Evolutionary conservation across 2,329 filamentous ascomycete genomes (phyloP), one percentile per base, ranked within the genome.

Genomic region (Aschersonia sp.): DNA sequence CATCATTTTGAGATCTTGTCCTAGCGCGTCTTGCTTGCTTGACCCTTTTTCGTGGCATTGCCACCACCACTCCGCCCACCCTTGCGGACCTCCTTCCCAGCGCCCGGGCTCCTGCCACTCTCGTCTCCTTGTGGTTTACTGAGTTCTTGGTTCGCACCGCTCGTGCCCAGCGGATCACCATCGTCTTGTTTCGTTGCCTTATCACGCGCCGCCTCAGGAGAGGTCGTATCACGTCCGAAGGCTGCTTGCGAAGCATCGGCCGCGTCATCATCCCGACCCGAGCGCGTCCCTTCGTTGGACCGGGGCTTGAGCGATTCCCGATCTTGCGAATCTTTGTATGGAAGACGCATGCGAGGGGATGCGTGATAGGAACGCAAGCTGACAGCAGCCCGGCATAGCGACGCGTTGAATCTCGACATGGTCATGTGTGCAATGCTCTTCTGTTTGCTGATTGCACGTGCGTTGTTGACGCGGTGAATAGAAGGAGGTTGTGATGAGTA

Each of bases 151-250:
- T 51, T 50, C 20, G 50, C 50, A 30, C 48, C 48, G 28, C 50
- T 50, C 4, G 20, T 35, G 12, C 20, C 45, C 10, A 48, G 46
- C 3, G 40, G 44, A 40, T 50, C 58, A 9, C 47, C 48, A 35
- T 55, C 54, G 30, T 46, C 47, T 2, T 20, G 20, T 20, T 20
- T 20, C 20, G 20, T 20, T 20, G 20, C 20, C 20, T 20, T 20
- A 20, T 20, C 20, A 20, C 20, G 20, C 20, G 47, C 40, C 50
- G 70, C 69, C 31, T 88, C 81, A 0, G 87, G 87, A 28, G 72
- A 67, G 30, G 84, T 89, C 60, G 77, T 77, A 48, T 71, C 64
- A 0, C 80, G 78, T 59, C 87, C 74, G 63, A 85, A 94, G 1
- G 88, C 82, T 0, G 80, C 74, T 42, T 80, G 71, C 3, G 68